Percentiles rank a stretch among this genome's conserved stretches.
Conservation (phyloP, 805 yeast species). For the Yarrowia osloensis region DNA sequence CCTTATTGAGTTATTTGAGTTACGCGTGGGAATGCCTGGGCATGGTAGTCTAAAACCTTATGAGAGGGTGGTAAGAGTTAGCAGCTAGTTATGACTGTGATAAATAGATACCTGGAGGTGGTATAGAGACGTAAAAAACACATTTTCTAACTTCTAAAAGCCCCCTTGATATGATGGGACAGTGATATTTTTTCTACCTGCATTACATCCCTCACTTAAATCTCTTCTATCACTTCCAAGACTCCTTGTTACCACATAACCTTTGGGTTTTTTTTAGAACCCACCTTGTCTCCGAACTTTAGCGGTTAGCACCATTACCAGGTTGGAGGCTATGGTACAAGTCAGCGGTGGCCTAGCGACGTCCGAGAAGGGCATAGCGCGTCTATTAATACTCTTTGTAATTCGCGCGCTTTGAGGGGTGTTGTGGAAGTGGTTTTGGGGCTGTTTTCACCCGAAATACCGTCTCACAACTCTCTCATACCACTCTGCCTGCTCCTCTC, state of each 20-base stretch:
- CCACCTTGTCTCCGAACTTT: constrained; percentile 20
- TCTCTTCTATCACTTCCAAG: no score
- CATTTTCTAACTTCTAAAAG: background rate
- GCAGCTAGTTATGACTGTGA: background rate
- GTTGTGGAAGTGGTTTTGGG: background rate
- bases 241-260: background rate
- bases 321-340: background rate
- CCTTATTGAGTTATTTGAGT: constrained; percentile 14
- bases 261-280: constrained; percentile 11
- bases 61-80: background rate
- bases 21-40: constrained; percentile 29
- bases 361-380: background rate
- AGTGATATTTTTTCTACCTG: no score
- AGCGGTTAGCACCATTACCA: constrained; percentile 9
- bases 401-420: background rate
- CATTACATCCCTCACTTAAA: background rate
- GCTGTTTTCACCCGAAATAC: background rate
- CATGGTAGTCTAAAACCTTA: constrained; percentile 7
- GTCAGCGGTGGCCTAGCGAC: background rate
- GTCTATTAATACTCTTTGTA: background rate
- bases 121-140: background rate
- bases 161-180: no score
- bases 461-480: no score
- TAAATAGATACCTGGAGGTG: background rate
- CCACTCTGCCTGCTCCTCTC: background rate